Conservation (phyloP, 2,329 filamentous ascomycete species). For the Curvularia eragrostidis region DNA sequence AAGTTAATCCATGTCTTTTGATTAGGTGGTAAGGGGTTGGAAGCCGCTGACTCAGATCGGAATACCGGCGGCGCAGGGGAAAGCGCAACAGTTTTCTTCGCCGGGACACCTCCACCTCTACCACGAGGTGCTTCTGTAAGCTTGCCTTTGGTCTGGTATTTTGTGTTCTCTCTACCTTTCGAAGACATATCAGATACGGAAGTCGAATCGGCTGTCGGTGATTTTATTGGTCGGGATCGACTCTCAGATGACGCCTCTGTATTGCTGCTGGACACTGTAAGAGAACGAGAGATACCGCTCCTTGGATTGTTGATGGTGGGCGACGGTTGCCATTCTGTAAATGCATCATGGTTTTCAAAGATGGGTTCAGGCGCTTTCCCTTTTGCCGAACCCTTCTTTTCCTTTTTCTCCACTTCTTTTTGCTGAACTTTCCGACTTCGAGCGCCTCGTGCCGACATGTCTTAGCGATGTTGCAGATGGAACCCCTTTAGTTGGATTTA, state of each 20-base stretch:
- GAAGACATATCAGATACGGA: slow-evolving; percentile 42
- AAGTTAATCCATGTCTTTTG: slow-evolving; percentile 47
- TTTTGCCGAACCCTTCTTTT: slow-evolving; percentile 47
- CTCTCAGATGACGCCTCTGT: slow-evolving; percentile 35
- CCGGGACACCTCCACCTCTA: slow-evolving; percentile 49
- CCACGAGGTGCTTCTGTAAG: slow-evolving; percentile 49
- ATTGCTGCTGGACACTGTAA: slow-evolving; percentile 39
- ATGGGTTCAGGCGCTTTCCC: slow-evolving; percentile 35
- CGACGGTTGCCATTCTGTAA: slow-evolving; percentile 38
- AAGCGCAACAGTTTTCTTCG: slow-evolving; percentile 33
- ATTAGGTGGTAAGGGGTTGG: slow-evolving; percentile 23
- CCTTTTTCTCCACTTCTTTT: slow-evolving; percentile 51
- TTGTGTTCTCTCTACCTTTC: slow-evolving; percentile 42
- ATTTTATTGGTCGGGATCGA: slow-evolving; percentile 26
- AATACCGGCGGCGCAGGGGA: slow-evolving; percentile 26
- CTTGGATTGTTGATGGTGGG: slow-evolving; percentile 29
- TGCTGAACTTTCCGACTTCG: slow-evolving; percentile 50
- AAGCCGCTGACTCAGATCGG: slow-evolving; percentile 36
- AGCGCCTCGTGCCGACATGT: slow-evolving; percentile 51
- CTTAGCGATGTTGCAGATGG: slow-evolving; percentile 2
- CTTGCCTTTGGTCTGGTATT: slow-evolving; percentile 48
- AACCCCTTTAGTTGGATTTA: not conserved
- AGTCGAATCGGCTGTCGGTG: slow-evolving; percentile 29
- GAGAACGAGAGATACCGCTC: slow-evolving; percentile 33
- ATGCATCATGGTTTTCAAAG: slow-evolving; percentile 34